Evolutionary conservation across 2,329 filamentous ascomycete species (phyloP).

Genomic region (Xylariaceae sp.): DNA sequence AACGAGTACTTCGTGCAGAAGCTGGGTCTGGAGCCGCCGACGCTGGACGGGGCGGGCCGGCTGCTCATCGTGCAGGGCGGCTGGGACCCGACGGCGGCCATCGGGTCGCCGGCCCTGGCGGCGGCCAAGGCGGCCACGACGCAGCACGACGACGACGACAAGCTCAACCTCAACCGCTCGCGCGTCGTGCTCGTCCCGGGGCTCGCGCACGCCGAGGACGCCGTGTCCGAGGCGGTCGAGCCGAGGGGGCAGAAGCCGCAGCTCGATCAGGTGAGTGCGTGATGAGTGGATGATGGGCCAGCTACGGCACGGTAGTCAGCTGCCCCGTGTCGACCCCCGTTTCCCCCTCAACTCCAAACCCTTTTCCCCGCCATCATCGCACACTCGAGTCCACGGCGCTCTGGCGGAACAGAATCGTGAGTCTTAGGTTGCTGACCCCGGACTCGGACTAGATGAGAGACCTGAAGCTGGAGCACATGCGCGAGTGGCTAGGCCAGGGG

Average conservation of each 20-base stretch:
- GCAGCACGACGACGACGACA: too few relatives aligned
- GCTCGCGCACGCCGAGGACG: constrained; percentile 11
- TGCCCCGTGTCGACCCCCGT: too few relatives aligned
- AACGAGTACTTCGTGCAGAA: constrained; percentile 15
- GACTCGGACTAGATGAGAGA: constrained; percentile 5
- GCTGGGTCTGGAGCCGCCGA: constrained; percentile 7
- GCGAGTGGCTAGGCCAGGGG: constrained; percentile 12
- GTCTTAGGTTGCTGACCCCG: too few relatives aligned
- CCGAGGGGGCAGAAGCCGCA: constrained; percentile 9
- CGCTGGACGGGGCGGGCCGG: constrained; percentile 6
- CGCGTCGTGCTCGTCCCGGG: constrained; percentile 8
- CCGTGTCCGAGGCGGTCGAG: constrained; percentile 11
- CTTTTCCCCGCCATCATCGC: too few relatives aligned
- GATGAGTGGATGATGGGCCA: constrained; percentile 1
- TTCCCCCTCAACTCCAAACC: too few relatives aligned
- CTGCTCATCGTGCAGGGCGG: constrained; percentile 11
- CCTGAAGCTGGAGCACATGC: constrained; percentile 10
- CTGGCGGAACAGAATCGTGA: too few relatives aligned
- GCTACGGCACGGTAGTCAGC: too few relatives aligned
- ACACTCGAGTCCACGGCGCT: too few relatives aligned
- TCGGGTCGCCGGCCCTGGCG: constrained; percentile 10
- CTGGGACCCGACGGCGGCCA: constrained; percentile 10
- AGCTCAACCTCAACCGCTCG: constrained; percentile 13
- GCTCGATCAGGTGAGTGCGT: constrained; percentile 9
- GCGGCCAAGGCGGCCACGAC: constrained; percentile 1